Evolutionary conservation across 2,329 filamentous ascomycete genomes (phyloP), one percentile per base, ranked within the genome.

Genomic region (Penicillium sp.): DNA sequence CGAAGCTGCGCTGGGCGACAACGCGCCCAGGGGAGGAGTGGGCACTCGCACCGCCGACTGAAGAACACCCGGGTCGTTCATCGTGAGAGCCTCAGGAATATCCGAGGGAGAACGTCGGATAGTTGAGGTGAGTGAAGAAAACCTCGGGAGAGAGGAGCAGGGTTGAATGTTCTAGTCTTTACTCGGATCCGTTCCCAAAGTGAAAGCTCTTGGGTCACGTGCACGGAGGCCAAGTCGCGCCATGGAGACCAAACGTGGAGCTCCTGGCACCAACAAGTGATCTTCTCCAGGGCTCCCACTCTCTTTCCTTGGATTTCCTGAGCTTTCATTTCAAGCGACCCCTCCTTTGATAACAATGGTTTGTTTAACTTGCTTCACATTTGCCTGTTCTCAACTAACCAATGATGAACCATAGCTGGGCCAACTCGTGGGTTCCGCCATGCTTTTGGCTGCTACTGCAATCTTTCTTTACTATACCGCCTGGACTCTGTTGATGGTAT

Each of bases 401-500:
- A 26, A 64, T 37, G 42, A 12, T 4, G n/a, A 49, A 25, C 31
- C 57, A 44, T 75, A 99, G 94, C 89, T 97, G 79, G 94, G 96
- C 84, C 92, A 90, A 85, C 84, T 89, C 65, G 82, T 89, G 65
- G 88, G 88, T 77, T 82, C 88, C 76, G 85, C 82, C 75, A 90
- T 90, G 88, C 86, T 90, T 74, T 80, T 89, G 75, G 81, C 83
- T 80, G 87, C 88, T 68, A 86, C 87, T 63, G 81, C 82, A 68
- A 84, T 90, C 73, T 90, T 90, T 75, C 80, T 89, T 69, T 99
- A 99, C 85, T 99, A 99, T 81, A 94, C 91, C 61, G 85, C 96
- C 76, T 99, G 94, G 94, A 96, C 94, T 26, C 83, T 99, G 62
- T 83, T 97, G 64, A 97, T 99, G 90, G 94, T 97, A 85, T 56